These are phyloP conservation scores for Boletus barrowsii DNA, from an alignment of 768 basidiomycete genomes.

Conservation along the genomic window DNA sequence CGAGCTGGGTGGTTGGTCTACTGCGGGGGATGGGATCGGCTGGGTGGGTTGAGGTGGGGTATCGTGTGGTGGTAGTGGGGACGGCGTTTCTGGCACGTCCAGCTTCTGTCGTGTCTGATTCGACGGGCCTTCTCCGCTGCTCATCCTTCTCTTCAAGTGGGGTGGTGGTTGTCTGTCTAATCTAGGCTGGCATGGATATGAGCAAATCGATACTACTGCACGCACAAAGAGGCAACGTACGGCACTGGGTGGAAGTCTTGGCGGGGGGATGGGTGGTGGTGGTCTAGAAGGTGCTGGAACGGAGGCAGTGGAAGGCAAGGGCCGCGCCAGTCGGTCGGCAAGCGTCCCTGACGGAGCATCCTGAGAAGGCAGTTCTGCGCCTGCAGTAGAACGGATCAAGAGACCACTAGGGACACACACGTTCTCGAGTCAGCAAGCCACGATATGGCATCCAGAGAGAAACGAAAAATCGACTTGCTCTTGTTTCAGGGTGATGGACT, in stretches of 20 bases:
- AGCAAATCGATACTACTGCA: neutral
- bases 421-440: conserved; percentile 7
- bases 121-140: neutral
- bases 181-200: conserved; percentile 12
- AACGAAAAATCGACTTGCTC: conserved; percentile 14
- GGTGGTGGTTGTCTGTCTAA: conserved; percentile 7
- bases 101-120: conserved; percentile 14
- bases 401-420: conserved; percentile 12
- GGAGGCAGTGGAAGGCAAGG: neutral
- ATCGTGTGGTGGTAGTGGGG: neutral
- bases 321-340: neutral
- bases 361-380: neutral
- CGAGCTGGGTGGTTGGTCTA: neutral
- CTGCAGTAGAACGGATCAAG: conserved; percentile 11
- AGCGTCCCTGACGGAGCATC: conserved; percentile 1
- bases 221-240: conserved; percentile 2
- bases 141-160: conserved; percentile 15
- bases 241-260: conserved; percentile 3
- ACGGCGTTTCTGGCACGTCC: neutral
- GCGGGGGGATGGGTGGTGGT: neutral
- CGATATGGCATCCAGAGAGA: neutral
- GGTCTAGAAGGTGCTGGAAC: neutral
- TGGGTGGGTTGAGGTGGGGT: neutral
- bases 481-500: conserved; percentile 23
- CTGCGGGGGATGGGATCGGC: neutral